Conservation (phyloP, 768 basidiomycete species). For the Pisolithus albus region DNA sequence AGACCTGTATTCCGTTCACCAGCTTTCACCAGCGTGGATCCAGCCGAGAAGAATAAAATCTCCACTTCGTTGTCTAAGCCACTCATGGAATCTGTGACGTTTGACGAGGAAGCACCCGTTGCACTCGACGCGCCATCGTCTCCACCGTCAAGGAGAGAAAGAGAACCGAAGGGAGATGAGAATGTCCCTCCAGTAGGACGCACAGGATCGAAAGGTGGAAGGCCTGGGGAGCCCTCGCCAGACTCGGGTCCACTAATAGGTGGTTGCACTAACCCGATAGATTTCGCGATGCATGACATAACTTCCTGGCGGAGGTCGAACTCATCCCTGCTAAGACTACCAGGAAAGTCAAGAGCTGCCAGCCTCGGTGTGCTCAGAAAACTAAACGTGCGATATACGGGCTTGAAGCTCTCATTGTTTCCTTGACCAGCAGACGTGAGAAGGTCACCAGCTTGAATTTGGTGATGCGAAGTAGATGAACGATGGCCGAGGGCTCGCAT, state of each 20-base stretch:
- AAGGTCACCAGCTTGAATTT: conserved; percentile 74
- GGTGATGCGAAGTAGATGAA: conserved; percentile 38
- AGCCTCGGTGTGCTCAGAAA: conserved; percentile 46
- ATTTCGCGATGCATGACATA: conserved; percentile 96
- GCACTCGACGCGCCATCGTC: conserved; percentile 63
- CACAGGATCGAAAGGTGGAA: conserved; percentile 41
- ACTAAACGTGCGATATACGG: conserved; percentile 42
- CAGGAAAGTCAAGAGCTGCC: conserved; percentile 21
- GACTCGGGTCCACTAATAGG: conserved; percentile 66
- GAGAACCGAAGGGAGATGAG: conserved; percentile 63
- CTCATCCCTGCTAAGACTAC: conserved; percentile 46
- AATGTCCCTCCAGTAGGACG: conserved; percentile 34
- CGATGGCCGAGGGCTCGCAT: conserved; percentile 21
- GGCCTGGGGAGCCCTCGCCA: conserved; percentile 57
- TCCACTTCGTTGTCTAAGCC: conserved; percentile 96
- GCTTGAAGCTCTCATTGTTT: conserved; percentile 38
- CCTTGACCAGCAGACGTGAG: conserved; percentile 48
- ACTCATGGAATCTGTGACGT: conserved; percentile 51
- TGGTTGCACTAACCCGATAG: conserved; percentile 89
- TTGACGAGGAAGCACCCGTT: conserved; percentile 53
- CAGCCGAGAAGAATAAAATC: conserved; percentile 87
- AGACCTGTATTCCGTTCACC: conserved; percentile 84
- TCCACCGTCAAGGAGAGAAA: conserved; percentile 64
- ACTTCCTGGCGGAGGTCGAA: conserved; percentile 96
- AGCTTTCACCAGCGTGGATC: conserved; percentile 77